Evolutionary conservation across 257 asterid species (phyloP), one percentile per base, ranked within the genome.

Genomic region (Primulina huaijiensis): DNA sequence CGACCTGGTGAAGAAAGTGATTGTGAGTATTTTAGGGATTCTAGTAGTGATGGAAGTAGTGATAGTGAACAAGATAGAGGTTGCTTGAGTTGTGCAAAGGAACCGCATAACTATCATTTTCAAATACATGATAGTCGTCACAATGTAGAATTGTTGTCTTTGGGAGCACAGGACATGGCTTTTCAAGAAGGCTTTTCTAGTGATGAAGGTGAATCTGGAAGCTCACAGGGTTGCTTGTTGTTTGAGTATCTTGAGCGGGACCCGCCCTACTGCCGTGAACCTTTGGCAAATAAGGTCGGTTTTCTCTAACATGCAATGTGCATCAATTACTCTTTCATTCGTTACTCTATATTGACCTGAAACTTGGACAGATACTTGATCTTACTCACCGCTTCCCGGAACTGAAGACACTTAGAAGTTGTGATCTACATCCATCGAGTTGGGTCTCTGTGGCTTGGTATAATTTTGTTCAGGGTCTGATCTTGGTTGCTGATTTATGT

Each of bases 381-480:
- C 92, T 91, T 52, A 75, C 95, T 64, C 81, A 73, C 65, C 73
- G 37, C 35, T 91, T 78, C 70, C 97, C 99, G 1, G 93, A 91
- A 69, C 79, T 94, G 69, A 88, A 80, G 85, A 86, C 87, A 0
- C 82, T 89, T 33, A 78, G 89, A 82, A 91, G 97, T 72, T 91
- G 97, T 69, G 99, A 94, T 85, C 78, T 94, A 50, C 90, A 80
- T 25, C 83, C 88, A 1, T 82, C 95, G 20, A 91, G 99, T 78
- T 94, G 99, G 97, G 85, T 94, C 61, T 94, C 99, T 66, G 97
- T 94, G 62, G 96, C 99, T 43, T 91, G 99, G 97, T 94, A 90
- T 43, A 35, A 4, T 56, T 60, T 16, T 34, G 11, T 61, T 23
- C n/a, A 53, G 11, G 19, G 3, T 7, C 12, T 23, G 2, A 14